Conservation (phyloP, 2,329 filamentous ascomycete genomes). For the Neonectria punicea region DNA sequence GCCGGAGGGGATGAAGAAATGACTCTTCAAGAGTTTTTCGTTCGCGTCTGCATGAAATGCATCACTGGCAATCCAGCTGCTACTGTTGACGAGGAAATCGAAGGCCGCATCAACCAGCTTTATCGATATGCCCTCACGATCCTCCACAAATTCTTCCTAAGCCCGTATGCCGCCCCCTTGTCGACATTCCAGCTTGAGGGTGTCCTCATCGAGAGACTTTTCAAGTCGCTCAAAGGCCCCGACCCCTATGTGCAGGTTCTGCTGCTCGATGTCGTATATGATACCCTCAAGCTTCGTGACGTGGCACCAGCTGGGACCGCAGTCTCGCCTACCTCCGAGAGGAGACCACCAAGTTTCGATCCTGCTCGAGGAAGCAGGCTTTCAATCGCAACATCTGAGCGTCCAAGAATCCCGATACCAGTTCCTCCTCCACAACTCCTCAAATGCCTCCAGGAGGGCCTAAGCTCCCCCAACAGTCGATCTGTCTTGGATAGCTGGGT, state of each 20-base stretch:
- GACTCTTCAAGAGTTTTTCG: slow-evolving; percentile 74
- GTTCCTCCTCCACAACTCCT: slow-evolving; percentile 77
- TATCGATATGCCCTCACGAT: slow-evolving; percentile 77
- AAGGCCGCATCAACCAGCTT: slow-evolving; percentile 68
- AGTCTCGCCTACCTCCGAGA: slow-evolving; percentile 59
- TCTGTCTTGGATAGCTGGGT: slow-evolving; percentile 92
- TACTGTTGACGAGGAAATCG: slow-evolving; percentile 40
- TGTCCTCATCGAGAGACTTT: slow-evolving; percentile 74
- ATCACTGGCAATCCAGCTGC: slow-evolving; percentile 51
- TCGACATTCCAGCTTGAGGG: slow-evolving; percentile 75
- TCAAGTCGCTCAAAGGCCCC: slow-evolving; percentile 66
- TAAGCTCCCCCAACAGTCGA: slow-evolving; percentile 78
- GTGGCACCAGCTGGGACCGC: slow-evolving; percentile 52
- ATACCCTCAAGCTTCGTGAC: slow-evolving; percentile 74
- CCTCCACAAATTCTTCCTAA: slow-evolving; percentile 75
- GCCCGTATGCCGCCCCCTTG: slow-evolving; percentile 68
- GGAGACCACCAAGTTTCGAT: slow-evolving; percentile 55
- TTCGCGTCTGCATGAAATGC: slow-evolving; percentile 72
- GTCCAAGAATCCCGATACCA: slow-evolving; percentile 24
- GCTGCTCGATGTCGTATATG: slow-evolving; percentile 81
- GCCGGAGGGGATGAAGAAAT: slow-evolving; percentile 64
- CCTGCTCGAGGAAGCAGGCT: slow-evolving; percentile 52
- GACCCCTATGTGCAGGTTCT: slow-evolving; percentile 81
- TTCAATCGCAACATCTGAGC: slow-evolving; percentile 50
- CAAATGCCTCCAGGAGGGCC: slow-evolving; percentile 84